Evolutionary conservation across 108 stramenopile genomes (phyloP), one percentile per base, ranked within the genome.

Genomic region (Nitzschia sp.): DNA sequence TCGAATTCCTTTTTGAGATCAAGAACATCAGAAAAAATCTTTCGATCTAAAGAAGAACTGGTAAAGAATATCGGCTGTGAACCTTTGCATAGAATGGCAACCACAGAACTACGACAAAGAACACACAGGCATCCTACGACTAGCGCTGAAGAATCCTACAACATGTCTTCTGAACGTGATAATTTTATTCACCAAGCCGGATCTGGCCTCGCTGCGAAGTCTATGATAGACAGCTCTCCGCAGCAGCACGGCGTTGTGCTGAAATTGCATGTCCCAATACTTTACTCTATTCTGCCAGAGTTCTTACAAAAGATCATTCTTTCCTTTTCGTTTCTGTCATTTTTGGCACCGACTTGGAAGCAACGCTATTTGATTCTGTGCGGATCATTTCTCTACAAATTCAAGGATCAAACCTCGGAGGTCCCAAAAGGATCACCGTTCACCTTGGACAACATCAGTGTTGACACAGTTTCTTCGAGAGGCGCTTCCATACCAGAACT

Each of bases 361-460:
- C 69, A 66, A 60, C 84, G 92, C 27, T 78, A 85, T 61, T 46
- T 93, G 2, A 82, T 93, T 62, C 76, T 81, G 6, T 59, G 89
- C 46, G 92, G 92, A 35, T 77, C 71, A n/a, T 91, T 84, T 65
- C 69, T 93, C 26, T 93, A 93, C 67, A 82, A 86, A 71, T 93
- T 88, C 58, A 68, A 75, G 53, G 80, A 85, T 54, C 63, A 73
- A 32, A 8, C 70, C 38, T 73, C 79, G 8, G 16, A 53, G 30
- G 34, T 56, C 27, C 85, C 87, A 3, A 93, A 93, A 66, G 91
- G 91, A 45, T 68, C 76, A 8, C 87, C 92, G 1, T 75, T 90
- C 58, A 72, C 82, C 34, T 23, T 88, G 34, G 77, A 80, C 30
- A 54, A 60, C 0, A 60, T 77, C 13, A 65, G 77, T 48, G 77